Evolutionary conservation across 495 filamentous ascomycete genomes (phyloP), one percentile per base, ranked within the genome.

Genomic region (Aspergillus incahuasiensis): DNA sequence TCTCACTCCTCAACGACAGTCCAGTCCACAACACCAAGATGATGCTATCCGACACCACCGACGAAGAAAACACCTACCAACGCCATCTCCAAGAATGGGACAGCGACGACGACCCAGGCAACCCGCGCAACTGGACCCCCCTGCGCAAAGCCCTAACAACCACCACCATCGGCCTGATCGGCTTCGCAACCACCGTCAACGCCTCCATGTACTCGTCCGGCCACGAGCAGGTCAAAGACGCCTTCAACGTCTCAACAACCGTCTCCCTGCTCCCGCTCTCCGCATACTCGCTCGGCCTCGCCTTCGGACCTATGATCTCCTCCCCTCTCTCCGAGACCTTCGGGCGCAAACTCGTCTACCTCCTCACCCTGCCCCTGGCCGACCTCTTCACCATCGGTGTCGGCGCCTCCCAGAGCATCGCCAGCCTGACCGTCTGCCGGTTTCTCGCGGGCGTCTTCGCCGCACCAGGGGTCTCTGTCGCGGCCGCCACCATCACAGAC

Each of bases 361-460:
- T 84, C 3, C 68, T 76, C 20, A 82, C 76, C 1, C 60, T 74
- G 0, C 81, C 81, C 0, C 19, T 84, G 0, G 81, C 73, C 40
- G 76, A 77, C n/a, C 63, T 88, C 6, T 90, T 89, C 68, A 80
- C 78, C 0, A 56, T 88, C 11, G 87, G 86, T 15, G 75, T 80
- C 9, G 84, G 78, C 0, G 71, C 85, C 19, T 76, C 82, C 1
- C 72, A 77, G 16, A 80, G 69, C 20, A 79, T 89, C 41, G 79
- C 70, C 24, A 73, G 75, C 0, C 64, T 89, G 12, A 70, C 79
- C 16, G 68, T 84, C 46, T 79, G 79, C 32, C 77, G 87, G 6
- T 82, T 88, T 63, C 71, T 90, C 18, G 81, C 85, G 0, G 87
- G 85, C 1, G 61, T 84, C 6, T 69, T 74, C 39, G 62, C 57